Evolutionary conservation across 1,284 basidiomycete species (phyloP).

Genomic region (Ganoderma lingzhi): DNA sequence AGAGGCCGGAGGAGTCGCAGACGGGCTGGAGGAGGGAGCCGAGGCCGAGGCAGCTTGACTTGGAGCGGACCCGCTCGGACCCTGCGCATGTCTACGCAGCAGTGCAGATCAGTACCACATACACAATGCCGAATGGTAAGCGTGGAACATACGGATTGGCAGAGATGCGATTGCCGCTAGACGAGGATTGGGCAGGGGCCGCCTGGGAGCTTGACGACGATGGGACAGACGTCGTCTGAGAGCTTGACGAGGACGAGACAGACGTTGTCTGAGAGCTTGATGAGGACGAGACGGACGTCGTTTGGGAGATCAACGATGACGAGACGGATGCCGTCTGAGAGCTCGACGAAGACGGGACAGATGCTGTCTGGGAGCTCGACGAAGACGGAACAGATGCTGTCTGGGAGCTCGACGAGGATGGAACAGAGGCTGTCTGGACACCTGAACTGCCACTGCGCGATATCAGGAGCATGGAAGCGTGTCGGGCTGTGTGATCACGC

Average conservation of each 20-base stretch:
- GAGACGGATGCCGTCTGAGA: neutral
- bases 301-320: neutral
- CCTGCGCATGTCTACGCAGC: neutral
- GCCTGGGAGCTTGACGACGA: constrained; percentile 1
- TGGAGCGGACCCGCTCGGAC: neutral
- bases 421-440: too few species aligned
- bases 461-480: neutral
- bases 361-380: constrained; percentile 1
- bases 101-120: neutral
- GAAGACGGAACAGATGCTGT: neutral
- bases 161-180: constrained; percentile 3
- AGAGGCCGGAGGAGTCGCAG: neutral
- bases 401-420: too few species aligned
- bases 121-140: neutral
- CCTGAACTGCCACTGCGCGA: neutral
- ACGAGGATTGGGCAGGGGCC: neutral
- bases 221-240: neutral
- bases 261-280: neutral
- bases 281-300: neutral
- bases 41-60: neutral
- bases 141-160: constrained; percentile 22
- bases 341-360: neutral
- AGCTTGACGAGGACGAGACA: neutral
- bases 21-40: neutral
- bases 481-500: neutral